These are phyloP conservation scores for Oenanthe javanica DNA, from an alignment of 140 eudicot genomes.

Conservation along the genomic window DNA sequence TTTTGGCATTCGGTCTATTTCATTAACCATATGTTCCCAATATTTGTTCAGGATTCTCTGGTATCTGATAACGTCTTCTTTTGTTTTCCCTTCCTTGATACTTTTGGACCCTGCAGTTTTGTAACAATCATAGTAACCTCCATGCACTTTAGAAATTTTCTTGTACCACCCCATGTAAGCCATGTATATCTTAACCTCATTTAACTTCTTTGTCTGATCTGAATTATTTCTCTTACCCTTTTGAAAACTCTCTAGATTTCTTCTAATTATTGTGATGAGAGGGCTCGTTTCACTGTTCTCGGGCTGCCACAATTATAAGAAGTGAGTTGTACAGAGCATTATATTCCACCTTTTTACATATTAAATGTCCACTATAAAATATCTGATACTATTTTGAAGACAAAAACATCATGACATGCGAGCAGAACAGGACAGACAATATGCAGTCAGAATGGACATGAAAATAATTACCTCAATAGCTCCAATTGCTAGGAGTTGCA, in stretches of 20 bases:
- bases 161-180: slow-evolving; percentile 42
- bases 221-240: slow-evolving; percentile 7
- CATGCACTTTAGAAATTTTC: slow-evolving; percentile 5
- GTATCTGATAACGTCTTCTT: slow-evolving; percentile 9
- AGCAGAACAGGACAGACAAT: background rate
- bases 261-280: slow-evolving; percentile 4
- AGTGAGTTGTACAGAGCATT: background rate
- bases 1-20: slow-evolving; percentile 29
- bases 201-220: slow-evolving; percentile 28
- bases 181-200: slow-evolving; percentile 33
- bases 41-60: slow-evolving; percentile 16
- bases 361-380: background rate
- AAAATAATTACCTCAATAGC: slow-evolving; percentile 12
- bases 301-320: background rate
- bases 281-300: background rate
- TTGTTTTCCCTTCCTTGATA: background rate
- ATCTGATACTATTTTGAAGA: background rate
- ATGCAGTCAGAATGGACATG: background rate
- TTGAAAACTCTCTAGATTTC: background rate
- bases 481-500: slow-evolving; percentile 30
- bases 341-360: background rate
- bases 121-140: slow-evolving; percentile 40
- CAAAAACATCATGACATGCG: background rate
- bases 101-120: slow-evolving; percentile 11
- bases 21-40: slow-evolving; percentile 19